Percentiles rank a stretch among this genome's conserved stretches.
These are phyloP conservation scores for Intubia oerlemansii DNA, from an alignment of 2,329 filamentous ascomycete genomes.

Conservation along the genomic window DNA sequence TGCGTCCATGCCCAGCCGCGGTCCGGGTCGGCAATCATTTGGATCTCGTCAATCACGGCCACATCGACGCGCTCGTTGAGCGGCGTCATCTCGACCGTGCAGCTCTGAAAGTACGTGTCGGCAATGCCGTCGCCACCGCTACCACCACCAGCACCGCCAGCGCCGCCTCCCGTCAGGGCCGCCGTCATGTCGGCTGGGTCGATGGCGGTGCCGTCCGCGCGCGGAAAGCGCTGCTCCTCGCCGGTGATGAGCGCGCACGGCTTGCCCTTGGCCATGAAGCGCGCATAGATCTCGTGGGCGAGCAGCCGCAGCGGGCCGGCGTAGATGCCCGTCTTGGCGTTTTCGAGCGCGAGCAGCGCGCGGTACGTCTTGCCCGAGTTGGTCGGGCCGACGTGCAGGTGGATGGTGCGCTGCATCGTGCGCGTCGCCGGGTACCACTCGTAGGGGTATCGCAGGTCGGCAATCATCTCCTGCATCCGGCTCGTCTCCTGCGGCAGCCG, in stretches of 20 bases:
- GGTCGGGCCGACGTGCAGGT: conserved; percentile 88
- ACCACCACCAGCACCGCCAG: too few species aligned
- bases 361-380: conserved; percentile 98
- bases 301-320: conserved; percentile 75
- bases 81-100: conserved; percentile 78
- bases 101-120: conserved; percentile 47
- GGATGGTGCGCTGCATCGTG: conserved; percentile 57
- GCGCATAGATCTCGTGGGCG: conserved; percentile 86
- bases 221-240: conserved; percentile 62
- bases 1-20: conserved; percentile 92
- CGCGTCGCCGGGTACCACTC: conserved; percentile 87
- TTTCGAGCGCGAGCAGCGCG: conserved; percentile 67
- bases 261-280: conserved; percentile 58
- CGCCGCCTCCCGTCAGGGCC: neutral
- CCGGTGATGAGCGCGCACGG: conserved; percentile 70
- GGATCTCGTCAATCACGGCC: conserved; percentile 93
- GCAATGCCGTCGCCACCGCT: conserved; percentile 9
- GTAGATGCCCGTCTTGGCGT: conserved; percentile 59
- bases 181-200: neutral
- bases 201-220: conserved; percentile 10
- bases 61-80: conserved; percentile 47
- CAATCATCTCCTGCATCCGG: conserved; percentile 35
- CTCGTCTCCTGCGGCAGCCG: conserved; percentile 34
- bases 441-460: conserved; percentile 71
- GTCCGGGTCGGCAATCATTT: conserved; percentile 69